Percentiles rank a stretch among this genome's conserved stretches.
Conservation (phyloP, 2,329 filamentous ascomycete species). For the Neoascochyta sp. region DNA sequence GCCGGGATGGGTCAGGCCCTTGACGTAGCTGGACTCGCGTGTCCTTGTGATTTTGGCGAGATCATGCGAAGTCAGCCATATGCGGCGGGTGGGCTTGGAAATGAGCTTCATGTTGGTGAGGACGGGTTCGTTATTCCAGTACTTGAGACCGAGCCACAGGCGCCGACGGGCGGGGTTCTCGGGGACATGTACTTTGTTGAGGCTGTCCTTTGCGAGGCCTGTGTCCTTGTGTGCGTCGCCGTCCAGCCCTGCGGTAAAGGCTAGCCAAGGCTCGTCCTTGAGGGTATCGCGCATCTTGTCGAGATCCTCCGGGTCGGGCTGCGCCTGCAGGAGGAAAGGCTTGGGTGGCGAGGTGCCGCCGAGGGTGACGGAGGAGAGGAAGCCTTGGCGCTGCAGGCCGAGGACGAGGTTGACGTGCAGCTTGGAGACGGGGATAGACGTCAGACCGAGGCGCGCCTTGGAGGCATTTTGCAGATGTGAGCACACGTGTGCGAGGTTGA, state of each 20-base stretch:
- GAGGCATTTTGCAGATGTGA: constrained; percentile 89
- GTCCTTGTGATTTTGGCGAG: constrained; percentile 67
- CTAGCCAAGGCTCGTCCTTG: constrained; percentile 42
- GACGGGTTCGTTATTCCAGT: constrained; percentile 79
- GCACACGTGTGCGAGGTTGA: constrained; percentile 74
- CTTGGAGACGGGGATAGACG: constrained; percentile 75
- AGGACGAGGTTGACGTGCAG: constrained; percentile 73
- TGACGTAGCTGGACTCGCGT: constrained; percentile 61
- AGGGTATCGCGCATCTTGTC: constrained; percentile 30
- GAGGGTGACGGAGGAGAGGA: constrained; percentile 75
- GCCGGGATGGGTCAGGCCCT: constrained; percentile 69
- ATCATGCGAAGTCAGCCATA: constrained; percentile 62
- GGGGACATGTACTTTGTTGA: constrained; percentile 30
- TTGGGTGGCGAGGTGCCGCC: constrained; percentile 56
- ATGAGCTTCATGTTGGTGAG: constrained; percentile 63
- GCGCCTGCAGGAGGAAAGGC: constrained; percentile 33
- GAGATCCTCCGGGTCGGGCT: constrained; percentile 24
- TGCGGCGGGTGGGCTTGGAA: constrained; percentile 68
- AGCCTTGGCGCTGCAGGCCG: constrained; percentile 76
- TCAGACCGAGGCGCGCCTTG: constrained; percentile 76
- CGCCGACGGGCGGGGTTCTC: constrained; percentile 68
- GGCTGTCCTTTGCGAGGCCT: constrained; percentile 17
- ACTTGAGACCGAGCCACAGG: constrained; percentile 87
- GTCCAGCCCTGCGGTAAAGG: constrained; percentile 17
- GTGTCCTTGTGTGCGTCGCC: constrained; percentile 3